Conservation (phyloP, 2,329 filamentous ascomycete genomes). For the Hirsutella thompsonii region DNA sequence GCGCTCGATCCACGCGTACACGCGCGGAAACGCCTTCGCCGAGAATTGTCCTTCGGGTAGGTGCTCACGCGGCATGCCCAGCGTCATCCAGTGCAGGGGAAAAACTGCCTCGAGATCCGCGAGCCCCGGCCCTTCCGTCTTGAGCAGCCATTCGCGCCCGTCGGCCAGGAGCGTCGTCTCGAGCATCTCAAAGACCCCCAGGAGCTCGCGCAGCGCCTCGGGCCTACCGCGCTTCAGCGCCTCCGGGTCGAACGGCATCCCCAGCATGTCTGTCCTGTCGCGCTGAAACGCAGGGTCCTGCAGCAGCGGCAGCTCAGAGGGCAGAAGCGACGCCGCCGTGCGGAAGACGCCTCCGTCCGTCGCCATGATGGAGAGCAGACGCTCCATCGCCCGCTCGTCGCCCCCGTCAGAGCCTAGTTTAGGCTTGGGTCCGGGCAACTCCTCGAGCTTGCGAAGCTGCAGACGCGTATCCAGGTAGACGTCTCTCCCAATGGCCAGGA, state of each 20-base stretch:
- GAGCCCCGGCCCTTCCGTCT: slow-evolving; percentile 36
- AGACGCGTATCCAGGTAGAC: slow-evolving; percentile 59
- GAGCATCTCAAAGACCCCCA: slow-evolving; percentile 40
- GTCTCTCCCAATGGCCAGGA: slow-evolving; percentile 52
- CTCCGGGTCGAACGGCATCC: slow-evolving; percentile 12
- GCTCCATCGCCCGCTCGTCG: slow-evolving; percentile 33
- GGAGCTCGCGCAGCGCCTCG: slow-evolving; percentile 43
- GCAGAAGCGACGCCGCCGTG: slow-evolving; percentile 41
- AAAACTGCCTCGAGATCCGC: slow-evolving; percentile 60
- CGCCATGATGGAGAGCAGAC: slow-evolving; percentile 41
- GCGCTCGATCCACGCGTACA: slow-evolving; percentile 51
- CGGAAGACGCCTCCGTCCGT: slow-evolving; percentile 46
- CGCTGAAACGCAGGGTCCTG: slow-evolving; percentile 44
- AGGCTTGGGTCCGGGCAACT: slow-evolving; percentile 32
- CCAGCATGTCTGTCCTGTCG: slow-evolving; percentile 35
- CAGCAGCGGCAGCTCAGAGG: slow-evolving; percentile 37
- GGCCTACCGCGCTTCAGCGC: slow-evolving; percentile 22
- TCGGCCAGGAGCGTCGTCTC: slow-evolving; percentile 52
- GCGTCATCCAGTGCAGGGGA: slow-evolving; percentile 52
- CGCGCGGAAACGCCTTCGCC: slow-evolving; percentile 38
- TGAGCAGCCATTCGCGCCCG: slow-evolving; percentile 52
- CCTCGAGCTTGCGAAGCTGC: slow-evolving; percentile 52
- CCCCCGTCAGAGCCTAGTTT: slow-evolving; percentile 21
- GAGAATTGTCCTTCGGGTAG: slow-evolving; percentile 41
- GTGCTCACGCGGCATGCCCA: slow-evolving; percentile 33